Conservation (phyloP, 208 protist genomes). For the Kentomonas sorsogonicus region DNA sequence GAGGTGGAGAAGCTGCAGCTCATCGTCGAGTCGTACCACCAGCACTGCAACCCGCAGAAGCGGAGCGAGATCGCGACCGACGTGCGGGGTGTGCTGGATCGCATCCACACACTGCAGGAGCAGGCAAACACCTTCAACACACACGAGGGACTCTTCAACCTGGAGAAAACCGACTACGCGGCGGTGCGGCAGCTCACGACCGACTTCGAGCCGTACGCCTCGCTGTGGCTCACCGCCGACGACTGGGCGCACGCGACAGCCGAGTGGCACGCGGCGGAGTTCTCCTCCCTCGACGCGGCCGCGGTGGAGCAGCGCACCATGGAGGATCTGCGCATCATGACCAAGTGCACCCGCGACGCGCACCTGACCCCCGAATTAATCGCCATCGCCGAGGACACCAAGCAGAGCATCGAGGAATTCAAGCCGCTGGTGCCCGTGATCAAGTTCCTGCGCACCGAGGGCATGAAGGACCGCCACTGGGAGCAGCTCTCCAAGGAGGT, state of each 20-base stretch:
- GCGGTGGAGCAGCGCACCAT: conserved; percentile 86
- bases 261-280: conserved; percentile 80
- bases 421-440: conserved; percentile 93
- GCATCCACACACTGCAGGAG: conserved; percentile 80
- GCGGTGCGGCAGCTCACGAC: conserved; percentile 79
- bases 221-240: conserved; percentile 92
- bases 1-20: conserved; percentile 68
- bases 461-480: conserved; percentile 96
- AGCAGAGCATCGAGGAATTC: conserved; percentile 93
- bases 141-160: conserved; percentile 92
- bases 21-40: conserved; percentile 79
- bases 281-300: conserved; percentile 85
- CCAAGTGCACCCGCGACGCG: conserved; percentile 71
- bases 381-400: conserved; percentile 85
- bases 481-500: conserved; percentile 89
- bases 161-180: conserved; percentile 91
- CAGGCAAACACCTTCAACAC: conserved; percentile 92
- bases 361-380: conserved; percentile 79
- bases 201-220: conserved; percentile 95
- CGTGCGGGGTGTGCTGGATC: conserved; percentile 74
- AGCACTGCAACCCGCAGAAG: conserved; percentile 81
- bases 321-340: conserved; percentile 76
- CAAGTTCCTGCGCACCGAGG: conserved; percentile 91
- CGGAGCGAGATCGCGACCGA: conserved; percentile 88
- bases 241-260: conserved; percentile 79